Conservation (phyloP, 495 filamentous ascomycete genomes). For the Penicillium subrubescens region DNA sequence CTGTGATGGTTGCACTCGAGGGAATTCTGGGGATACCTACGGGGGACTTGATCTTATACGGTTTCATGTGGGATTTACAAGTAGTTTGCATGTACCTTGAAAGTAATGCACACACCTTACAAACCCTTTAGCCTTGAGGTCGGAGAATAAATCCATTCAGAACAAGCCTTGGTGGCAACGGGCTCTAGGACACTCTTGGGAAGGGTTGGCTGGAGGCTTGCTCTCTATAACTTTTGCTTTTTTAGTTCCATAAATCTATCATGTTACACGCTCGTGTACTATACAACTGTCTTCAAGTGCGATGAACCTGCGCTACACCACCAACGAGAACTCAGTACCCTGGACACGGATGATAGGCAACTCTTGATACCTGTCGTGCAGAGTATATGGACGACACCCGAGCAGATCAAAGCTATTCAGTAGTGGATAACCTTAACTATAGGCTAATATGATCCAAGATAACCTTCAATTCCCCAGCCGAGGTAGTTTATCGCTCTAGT, state of each 20-base stretch:
- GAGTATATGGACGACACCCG: neutral
- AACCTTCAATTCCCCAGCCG: neutral
- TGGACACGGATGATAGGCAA: neutral
- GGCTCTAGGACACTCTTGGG: neutral
- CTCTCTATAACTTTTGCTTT: neutral
- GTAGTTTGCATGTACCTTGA: neutral
- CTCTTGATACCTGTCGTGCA: neutral
- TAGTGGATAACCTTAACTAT: conserved; percentile 7
- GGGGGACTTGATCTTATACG: neutral
- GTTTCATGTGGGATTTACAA: neutral
- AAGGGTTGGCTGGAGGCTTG: neutral
- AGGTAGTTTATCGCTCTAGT: neutral
- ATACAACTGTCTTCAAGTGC: neutral
- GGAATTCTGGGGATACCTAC: neutral
- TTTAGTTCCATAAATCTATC: no score
- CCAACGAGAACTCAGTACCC: neutral
- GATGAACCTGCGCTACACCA: neutral
- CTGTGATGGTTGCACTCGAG: neutral
- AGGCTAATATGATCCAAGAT: neutral
- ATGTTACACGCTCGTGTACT: no score
- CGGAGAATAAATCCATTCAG: neutral
- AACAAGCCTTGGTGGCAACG: neutral
- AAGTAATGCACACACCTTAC: neutral
- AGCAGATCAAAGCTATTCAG: neutral
- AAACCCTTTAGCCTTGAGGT: neutral